Evolutionary conservation across 2,329 filamentous ascomycete species (phyloP), one percentile per base, ranked within the genome.

Genomic region (Plectosphaerella plurivora): DNA sequence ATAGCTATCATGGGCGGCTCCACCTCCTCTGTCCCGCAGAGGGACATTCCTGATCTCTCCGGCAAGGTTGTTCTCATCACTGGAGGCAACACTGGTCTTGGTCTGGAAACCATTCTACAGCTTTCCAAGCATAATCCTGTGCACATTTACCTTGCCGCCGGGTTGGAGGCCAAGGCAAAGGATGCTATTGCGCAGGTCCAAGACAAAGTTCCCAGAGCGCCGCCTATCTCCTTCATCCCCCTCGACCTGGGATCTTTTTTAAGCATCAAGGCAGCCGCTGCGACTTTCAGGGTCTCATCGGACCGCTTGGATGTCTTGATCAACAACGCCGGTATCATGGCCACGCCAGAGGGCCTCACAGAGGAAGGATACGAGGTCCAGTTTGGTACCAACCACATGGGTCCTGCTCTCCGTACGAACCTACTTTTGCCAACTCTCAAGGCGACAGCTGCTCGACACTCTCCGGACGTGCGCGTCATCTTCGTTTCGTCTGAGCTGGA

Each of bases 351-450:
- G 0, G 65, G 54, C 2, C 56, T 70, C 9, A 75, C 73, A 5
- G 59, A 62, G 24, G 71, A 79, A 16, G 75, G 75, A 14, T 79
- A 76, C 53, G 77, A 80, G 57, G 56, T 73, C 10, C 71, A 77
- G 53, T 76, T 79, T 53, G 74, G 70, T 2, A 74, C 69, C 2
- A 81, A 80, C 52, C 73, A 79, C 58, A 57, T 79, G 39, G 75
- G 75, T 15, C 75, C 78, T 50, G 73, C 75, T 5, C 66, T 75
- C 3, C 63, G 79, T 12, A 66, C 68, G 10, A 68, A 70, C 50
- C 64, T 71, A 3, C 60, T 78, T 2, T 44, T 65, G 12, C 67
- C 66, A 3, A 15, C 61, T 1, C 54, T 71, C 47, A 50, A 59
- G 7, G 59, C 59, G 49, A 70, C 68, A 2, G 63, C 63, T 12